These are phyloP conservation scores for Gloeophyllum trabeum DNA, from an alignment of 768 basidiomycete genomes.

Conservation along the genomic window DNA sequence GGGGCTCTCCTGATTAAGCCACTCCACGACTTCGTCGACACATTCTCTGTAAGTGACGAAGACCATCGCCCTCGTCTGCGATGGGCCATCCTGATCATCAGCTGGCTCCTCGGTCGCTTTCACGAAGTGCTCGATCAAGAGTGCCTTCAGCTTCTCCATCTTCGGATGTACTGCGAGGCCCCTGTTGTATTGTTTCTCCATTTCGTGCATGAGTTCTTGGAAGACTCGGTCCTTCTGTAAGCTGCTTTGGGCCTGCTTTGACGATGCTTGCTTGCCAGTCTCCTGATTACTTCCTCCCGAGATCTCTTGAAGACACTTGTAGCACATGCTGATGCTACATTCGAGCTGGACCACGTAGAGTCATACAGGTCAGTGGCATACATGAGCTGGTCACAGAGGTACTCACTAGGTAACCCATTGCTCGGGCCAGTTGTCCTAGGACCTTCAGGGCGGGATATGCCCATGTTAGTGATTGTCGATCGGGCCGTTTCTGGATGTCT, in stretches of 20 bases:
- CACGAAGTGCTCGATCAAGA: slow-evolving; percentile 76
- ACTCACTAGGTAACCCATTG: slow-evolving; percentile 81
- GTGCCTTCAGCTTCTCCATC: slow-evolving; percentile 68
- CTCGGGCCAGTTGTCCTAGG: slow-evolving; percentile 56
- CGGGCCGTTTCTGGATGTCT: slow-evolving; percentile 19
- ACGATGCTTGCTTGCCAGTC: slow-evolving; percentile 29
- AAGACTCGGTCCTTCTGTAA: slow-evolving; percentile 47
- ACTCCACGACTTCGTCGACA: slow-evolving; percentile 83
- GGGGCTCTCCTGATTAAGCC: slow-evolving; percentile 65
- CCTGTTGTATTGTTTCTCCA: slow-evolving; percentile 41
- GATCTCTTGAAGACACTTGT: slow-evolving; percentile 46
- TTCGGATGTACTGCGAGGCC: slow-evolving; percentile 78
- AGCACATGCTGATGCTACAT: slow-evolving; percentile 71
- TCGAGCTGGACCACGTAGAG: slow-evolving; percentile 45
- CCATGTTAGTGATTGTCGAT: slow-evolving; percentile 28
- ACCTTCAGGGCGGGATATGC: slow-evolving; percentile 38
- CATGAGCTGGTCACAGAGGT: background rate
- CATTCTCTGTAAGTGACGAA: slow-evolving; percentile 87
- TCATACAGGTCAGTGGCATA: background rate
- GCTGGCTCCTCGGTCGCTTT: slow-evolving; percentile 33
- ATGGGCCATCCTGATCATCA: slow-evolving; percentile 19
- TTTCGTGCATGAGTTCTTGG: slow-evolving; percentile 52
- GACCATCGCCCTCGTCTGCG: slow-evolving; percentile 75
- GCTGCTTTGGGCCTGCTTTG: slow-evolving; percentile 20
- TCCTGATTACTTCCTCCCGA: slow-evolving; percentile 23